These are phyloP conservation scores for Starmerella sirachaensis DNA, from an alignment of 805 yeast species.

Conservation along the genomic window DNA sequence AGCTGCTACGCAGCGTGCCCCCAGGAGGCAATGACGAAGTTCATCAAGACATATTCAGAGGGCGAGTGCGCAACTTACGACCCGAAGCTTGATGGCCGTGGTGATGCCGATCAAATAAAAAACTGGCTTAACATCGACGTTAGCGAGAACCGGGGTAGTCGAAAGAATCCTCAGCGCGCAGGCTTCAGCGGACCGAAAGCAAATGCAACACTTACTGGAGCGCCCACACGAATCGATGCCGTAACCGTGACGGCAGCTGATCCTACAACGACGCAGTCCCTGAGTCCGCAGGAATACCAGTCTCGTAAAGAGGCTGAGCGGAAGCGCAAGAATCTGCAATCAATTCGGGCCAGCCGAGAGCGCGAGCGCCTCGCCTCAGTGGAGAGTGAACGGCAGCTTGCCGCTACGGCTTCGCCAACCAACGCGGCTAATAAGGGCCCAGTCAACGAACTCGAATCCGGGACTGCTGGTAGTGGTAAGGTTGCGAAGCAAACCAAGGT, in stretches of 20 bases:
- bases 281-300: conserved; percentile 17
- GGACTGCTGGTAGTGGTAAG: no score
- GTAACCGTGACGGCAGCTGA: conserved; percentile 17
- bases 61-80: conserved; percentile 18
- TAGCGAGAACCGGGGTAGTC: not conserved
- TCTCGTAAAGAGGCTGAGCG: conserved; percentile 11
- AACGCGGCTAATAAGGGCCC: not conserved
- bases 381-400: not conserved
- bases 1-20: conserved; percentile 22
- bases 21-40: conserved; percentile 13
- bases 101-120: not conserved
- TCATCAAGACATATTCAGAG: conserved; percentile 14
- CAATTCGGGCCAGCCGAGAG: conserved; percentile 18
- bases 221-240: conserved; percentile 2
- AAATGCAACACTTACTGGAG: not conserved
- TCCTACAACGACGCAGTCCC: conserved; percentile 14
- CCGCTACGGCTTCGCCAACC: not conserved
- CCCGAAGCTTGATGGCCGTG: conserved; percentile 8
- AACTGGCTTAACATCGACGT: conserved; percentile 1
- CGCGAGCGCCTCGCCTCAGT: conserved; percentile 8
- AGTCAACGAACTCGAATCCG: not conserved
- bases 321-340: conserved; percentile 14
- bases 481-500: no score
- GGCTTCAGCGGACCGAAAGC: not conserved
- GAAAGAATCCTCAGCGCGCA: not conserved